Base-by-base conservation (phyloP, 2,329 filamentous ascomycete genomes). In the Penicillium janthinellum region DNA sequence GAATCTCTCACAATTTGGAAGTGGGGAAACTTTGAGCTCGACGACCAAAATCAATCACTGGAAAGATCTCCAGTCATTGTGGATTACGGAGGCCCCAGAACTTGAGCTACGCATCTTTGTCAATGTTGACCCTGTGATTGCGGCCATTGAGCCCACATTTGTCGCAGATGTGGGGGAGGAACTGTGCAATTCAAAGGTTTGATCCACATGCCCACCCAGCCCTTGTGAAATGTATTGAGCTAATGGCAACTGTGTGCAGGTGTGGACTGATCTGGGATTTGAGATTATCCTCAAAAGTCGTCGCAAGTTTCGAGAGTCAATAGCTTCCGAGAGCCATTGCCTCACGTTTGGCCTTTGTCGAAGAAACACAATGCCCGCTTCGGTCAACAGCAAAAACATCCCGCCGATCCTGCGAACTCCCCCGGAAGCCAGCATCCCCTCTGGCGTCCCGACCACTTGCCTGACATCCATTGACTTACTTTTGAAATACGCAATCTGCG, bases 231-330 rank as follows among this genome's bases (percentile, higher is more conserved):
- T 25, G 15, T n/a, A 12, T 12, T 20, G 20, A 12, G 14, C 28
- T 47, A 4, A 45, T 10, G 11, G 3, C 10, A n/a, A 28, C 22
- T 3, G 38, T 2, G 2, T 51, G 6, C 34, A 77, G 75, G 56
- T 73, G 35, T 77, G 74, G 74, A 52, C 67, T 1, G 66, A 73
- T 28, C 59, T 76, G 47, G 71, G 68, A 14, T 70, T 76, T 28
- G 53, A 51, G 5, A 59, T 67, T 7, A 48, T 64, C 6, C 65
- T 64, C 31, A 70, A 70, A 57, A 64, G 57, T n/a, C 65, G 49
- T 41, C 57, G 63, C 17, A 37, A 45, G 28, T n/a, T 17, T 8
- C 8, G 17, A 3, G 49, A 61, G 25, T 35, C 47, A 1, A 28
- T 59, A 50, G 5, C 17, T 17, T 49, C 61, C 35, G 59, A 45